phyloP scores from a whole-genome alignment of 1,139 yeast genomes.

The Sugiyamaella xylanicola region DNA sequence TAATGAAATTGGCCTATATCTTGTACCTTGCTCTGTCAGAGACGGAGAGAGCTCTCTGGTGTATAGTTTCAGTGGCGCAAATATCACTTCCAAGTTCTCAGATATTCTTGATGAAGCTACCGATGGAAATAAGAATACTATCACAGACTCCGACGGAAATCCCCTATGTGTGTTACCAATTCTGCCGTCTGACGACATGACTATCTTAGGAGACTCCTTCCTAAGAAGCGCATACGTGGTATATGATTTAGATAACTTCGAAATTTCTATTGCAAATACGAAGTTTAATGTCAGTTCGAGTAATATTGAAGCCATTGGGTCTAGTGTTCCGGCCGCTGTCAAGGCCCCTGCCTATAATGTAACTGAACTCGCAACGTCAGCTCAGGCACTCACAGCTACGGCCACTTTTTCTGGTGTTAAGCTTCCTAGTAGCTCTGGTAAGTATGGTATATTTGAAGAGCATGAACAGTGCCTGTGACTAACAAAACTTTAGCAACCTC shows the following conservation, averaged over 20 bases:
- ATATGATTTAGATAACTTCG: conserved; percentile 65
- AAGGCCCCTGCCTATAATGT: conserved; percentile 29
- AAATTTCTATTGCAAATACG: conserved; percentile 70
- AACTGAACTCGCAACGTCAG: conserved; percentile 16
- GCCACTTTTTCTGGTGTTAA: neutral
- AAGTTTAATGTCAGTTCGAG: conserved; percentile 27
- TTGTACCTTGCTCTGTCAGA: conserved; percentile 24
- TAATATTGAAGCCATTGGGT: conserved; percentile 32
- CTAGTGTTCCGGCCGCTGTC: conserved; percentile 18
- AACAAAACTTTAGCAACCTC: neutral
- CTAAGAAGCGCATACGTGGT: conserved; percentile 72
- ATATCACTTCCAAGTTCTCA: conserved; percentile 33
- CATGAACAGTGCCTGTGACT: too few species aligned
- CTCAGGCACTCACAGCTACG: neutral
- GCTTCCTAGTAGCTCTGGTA: neutral
- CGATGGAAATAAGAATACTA: conserved; percentile 21
- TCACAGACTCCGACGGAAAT: conserved; percentile 17
- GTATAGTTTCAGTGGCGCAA: conserved; percentile 38
- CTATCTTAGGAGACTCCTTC: conserved; percentile 70
- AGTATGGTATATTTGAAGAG: too few species aligned
- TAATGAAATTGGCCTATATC: conserved; percentile 26
- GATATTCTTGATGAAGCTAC: conserved; percentile 31
- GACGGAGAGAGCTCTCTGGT: conserved; percentile 28
- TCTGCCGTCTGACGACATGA: conserved; percentile 15
- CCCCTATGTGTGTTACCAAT: conserved; percentile 22